Evolutionary conservation across 2,329 filamentous ascomycete genomes (phyloP), one percentile per base, ranked within the genome.

Genomic region (Fusarium bulbicola): DNA sequence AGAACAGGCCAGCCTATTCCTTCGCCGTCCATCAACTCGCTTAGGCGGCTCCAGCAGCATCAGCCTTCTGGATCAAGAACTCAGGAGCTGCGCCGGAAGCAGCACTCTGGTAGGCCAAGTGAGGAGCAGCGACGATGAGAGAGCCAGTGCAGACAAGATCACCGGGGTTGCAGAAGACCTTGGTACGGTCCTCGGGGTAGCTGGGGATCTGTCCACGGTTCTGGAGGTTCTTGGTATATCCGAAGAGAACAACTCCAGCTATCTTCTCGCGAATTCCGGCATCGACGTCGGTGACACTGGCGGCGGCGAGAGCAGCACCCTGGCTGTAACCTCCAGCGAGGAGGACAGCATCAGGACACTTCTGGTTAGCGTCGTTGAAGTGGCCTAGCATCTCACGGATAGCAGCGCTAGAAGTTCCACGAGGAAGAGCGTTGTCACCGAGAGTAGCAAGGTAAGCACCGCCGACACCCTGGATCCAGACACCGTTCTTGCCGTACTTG

Each of bases 391-490:
- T 84, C 60, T 84, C 84, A 3, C 77, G 61, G 63, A 87, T 86
- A 37, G 83, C 82, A 10, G 66, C 79, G 9, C 49, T 47, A 40
- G 78, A 78, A 3, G 84, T 84, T 43, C 84, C 83, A 4, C 76
- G 69, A 7, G 82, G 80, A 2, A 84, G 78, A 43, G 80, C 77
- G 68, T 86, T 86, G 30, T 79, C 77, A 2, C 73, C 61, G 1
- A 85, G 46, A 3, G 70, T 70, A 1, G 83, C 84, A 3, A 63
- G 75, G 76, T 87, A 87, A 5, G 78, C 69, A 30, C 79, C 79
- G 11, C 82, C 81, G 20, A 87, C 83, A 20, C 85, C 85, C 70
- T 86, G 85, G 28, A 85, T 80, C 82, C 82, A 83, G 64, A 84
- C 68, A 24, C 76, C 64, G 14, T 50, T 60, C 21, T 13, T 46